phyloP scores from a whole-genome alignment of 805 yeast species.

The Isabelozyma heimii region DNA sequence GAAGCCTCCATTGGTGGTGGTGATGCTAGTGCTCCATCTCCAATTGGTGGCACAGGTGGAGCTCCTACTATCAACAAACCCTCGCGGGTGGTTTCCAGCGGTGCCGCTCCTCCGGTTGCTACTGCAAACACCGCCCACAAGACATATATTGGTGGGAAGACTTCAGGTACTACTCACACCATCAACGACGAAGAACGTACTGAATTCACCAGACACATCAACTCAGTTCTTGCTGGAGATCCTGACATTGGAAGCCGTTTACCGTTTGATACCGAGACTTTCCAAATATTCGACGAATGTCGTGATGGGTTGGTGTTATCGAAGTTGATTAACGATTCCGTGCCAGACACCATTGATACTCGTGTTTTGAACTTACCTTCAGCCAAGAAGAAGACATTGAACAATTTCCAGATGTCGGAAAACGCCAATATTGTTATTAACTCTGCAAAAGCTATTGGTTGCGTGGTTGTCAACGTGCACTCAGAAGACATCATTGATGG shows the following conservation, averaged over 20 bases:
- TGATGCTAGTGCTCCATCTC: constrained; percentile 13
- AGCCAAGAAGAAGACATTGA: constrained; percentile 67
- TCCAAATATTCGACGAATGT: constrained; percentile 95
- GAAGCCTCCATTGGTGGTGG: constrained; percentile 29
- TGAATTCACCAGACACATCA: constrained; percentile 95
- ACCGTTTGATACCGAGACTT: constrained; percentile 90
- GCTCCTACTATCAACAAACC: constrained; percentile 5
- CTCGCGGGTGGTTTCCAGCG: constrained; percentile 19
- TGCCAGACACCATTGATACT: constrained; percentile 97
- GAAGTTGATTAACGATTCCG: constrained; percentile 93
- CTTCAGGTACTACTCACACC: constrained; percentile 93
- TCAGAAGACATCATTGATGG: constrained; percentile 95
- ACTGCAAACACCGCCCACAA: constrained; percentile 52
- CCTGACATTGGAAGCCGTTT: constrained; percentile 76
- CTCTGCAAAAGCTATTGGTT: constrained; percentile 98
- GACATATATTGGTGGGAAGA: constrained; percentile 79
- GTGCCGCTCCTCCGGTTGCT: constrained; percentile 34
- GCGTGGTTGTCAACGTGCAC: constrained; percentile 96
- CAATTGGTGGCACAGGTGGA: constrained; percentile 7
- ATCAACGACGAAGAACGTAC: constrained; percentile 95
- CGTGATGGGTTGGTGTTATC: constrained; percentile 92
- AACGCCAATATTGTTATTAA: constrained; percentile 97
- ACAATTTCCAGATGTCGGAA: constrained; percentile 93
- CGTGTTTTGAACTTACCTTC: constrained; percentile 92
- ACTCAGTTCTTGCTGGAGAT: constrained; percentile 88